phyloP scores from a whole-genome alignment of 2,329 filamentous ascomycete species.

The Neospermospora avenae region DNA sequence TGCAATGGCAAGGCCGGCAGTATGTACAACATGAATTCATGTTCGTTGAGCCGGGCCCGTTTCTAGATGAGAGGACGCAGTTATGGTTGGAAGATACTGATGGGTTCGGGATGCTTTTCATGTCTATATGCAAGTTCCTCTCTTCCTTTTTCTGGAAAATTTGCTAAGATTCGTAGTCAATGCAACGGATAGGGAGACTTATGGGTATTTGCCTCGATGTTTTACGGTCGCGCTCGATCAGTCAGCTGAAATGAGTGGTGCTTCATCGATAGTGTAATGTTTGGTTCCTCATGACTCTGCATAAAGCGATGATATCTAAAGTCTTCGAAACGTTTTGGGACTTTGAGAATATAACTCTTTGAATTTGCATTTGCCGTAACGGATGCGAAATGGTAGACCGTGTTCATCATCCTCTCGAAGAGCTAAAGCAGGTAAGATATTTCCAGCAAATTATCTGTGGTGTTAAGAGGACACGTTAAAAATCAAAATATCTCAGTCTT shows the following conservation, averaged over 20 bases:
- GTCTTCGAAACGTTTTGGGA: no score
- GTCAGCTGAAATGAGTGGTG: background rate
- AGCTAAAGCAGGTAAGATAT: no score
- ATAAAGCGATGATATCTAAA: no score
- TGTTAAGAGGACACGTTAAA: no score
- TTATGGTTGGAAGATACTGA: slow-evolving; percentile 43
- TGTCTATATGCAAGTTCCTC: slow-evolving; percentile 35
- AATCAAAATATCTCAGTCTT: no score
- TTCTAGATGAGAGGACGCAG: slow-evolving; percentile 36
- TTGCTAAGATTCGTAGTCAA: slow-evolving; percentile 8
- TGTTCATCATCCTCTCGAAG: no score
- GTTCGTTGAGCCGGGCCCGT: slow-evolving; percentile 30
- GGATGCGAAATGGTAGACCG: no score
- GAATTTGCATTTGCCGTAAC: no score
- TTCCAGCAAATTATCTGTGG: no score
- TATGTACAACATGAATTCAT: slow-evolving; percentile 36
- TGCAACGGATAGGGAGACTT: slow-evolving; percentile 5
- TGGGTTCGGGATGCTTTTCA: slow-evolving; percentile 41
- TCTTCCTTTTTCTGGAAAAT: background rate
- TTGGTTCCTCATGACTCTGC: background rate
- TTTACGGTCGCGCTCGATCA: background rate
- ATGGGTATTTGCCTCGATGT: background rate
- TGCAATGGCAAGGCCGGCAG: slow-evolving; percentile 35
- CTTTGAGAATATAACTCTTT: no score
- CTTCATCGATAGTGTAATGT: background rate